Evolutionary conservation across 1,284 basidiomycete species (phyloP).

Genomic region (Fomitiporia mediterranea): DNA sequence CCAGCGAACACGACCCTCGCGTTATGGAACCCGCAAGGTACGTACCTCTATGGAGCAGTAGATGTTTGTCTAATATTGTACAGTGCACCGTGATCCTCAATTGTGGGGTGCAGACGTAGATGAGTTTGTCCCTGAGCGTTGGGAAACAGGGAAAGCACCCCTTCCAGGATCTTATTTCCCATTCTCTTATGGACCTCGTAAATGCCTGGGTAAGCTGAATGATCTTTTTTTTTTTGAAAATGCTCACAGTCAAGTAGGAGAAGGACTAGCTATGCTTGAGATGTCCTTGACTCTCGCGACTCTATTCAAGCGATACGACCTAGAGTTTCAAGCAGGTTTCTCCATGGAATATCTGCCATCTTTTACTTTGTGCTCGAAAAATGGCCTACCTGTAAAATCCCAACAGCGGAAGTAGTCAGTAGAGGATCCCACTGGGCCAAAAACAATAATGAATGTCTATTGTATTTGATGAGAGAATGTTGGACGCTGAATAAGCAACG

Average conservation of each 20-base stretch:
- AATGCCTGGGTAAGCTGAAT: conserved; percentile 2
- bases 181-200: conserved; percentile 1
- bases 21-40: conserved; percentile 1
- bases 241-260: neutral
- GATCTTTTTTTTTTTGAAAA: too few relatives aligned
- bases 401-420: neutral
- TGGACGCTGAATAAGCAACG: too few relatives aligned
- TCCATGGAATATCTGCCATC: neutral
- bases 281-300: neutral
- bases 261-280: conserved; percentile 1
- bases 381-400: neutral
- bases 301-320: neutral
- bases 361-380: neutral
- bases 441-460: too few relatives aligned
- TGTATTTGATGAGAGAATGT: too few relatives aligned
- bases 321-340: neutral
- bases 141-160: neutral
- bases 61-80: neutral
- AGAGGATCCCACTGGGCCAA: too few relatives aligned
- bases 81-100: conserved; percentile 2
- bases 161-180: neutral
- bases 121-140: conserved; percentile 1
- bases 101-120: conserved; percentile 1
- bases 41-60: too few relatives aligned
- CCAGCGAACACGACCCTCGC: conserved; percentile 1